Evolutionary conservation across 2,329 filamentous ascomycete species (phyloP).

Genomic region (Amphichorda felina): DNA sequence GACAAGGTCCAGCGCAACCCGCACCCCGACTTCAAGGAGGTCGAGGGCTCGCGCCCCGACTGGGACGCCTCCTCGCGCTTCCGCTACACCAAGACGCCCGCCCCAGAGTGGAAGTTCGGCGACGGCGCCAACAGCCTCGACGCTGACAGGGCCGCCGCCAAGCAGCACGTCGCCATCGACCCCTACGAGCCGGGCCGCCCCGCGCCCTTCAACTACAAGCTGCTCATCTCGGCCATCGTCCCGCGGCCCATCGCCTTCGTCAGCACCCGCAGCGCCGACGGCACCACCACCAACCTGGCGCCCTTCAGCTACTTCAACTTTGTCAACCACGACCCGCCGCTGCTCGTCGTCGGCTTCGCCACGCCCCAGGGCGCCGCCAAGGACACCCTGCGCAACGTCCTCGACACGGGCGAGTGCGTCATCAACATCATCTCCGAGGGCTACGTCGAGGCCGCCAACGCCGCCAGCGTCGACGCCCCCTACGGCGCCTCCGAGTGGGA

Average conservation of each 20-base stretch:
- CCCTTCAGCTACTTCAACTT: conserved; percentile 83
- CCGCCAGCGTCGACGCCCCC: conserved; percentile 66
- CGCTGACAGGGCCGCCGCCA: conserved; percentile 14
- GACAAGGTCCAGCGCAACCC: conserved; percentile 43
- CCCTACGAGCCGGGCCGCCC: conserved; percentile 62
- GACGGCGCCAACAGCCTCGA: conserved; percentile 47
- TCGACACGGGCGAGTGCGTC: conserved; percentile 61
- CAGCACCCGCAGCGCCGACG: conserved; percentile 46
- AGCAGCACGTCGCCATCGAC: conserved; percentile 64
- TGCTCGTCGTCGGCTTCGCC: conserved; percentile 55
- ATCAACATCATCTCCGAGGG: conserved; percentile 83
- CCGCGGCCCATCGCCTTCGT: conserved; percentile 69
- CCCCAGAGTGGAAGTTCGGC: conserved; percentile 55
- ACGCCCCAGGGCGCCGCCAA: conserved; percentile 41
- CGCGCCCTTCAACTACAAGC: conserved; percentile 72
- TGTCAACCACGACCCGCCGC: conserved; percentile 74
- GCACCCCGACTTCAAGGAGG: conserved; percentile 63
- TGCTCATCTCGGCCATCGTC: conserved; percentile 72
- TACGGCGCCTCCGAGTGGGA: conserved; percentile 70
- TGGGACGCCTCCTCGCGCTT: conserved; percentile 39
- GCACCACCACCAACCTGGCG: conserved; percentile 58
- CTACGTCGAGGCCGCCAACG: conserved; percentile 80
- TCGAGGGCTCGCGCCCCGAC: conserved; percentile 53
- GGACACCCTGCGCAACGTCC: conserved; percentile 66
- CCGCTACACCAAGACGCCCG: conserved; percentile 47